These are phyloP conservation scores for Aechmea fasciata DNA, from an alignment of 176 grass and related monocot genomes.

Conservation along the genomic window DNA sequence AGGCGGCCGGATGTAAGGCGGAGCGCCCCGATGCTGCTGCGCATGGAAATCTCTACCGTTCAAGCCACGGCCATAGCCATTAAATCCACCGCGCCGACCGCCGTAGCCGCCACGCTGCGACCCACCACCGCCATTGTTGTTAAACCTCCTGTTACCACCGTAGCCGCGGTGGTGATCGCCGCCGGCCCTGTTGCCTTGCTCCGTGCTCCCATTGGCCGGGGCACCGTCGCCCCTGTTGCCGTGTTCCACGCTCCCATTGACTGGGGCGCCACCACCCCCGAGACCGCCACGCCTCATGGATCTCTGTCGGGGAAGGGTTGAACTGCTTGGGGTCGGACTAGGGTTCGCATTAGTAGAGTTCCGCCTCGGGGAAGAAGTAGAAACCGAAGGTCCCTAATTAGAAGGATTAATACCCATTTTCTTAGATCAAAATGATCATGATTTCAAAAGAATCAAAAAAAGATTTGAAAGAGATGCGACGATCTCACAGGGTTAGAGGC, in stretches of 20 bases:
- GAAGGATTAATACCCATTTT: not conserved
- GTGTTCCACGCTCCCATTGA: conserved; percentile 13
- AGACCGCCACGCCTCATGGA: conserved; percentile 14
- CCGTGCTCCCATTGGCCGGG: conserved; percentile 8
- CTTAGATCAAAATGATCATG: conserved; percentile 12
- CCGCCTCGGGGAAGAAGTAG: not conserved
- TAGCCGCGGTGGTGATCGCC: conserved; percentile 35
- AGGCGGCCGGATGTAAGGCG: conserved; percentile 39
- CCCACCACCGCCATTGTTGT: conserved; percentile 38
- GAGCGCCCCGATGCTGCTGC: conserved; percentile 41
- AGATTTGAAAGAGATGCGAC: conserved; percentile 11
- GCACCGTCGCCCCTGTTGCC: conserved; percentile 9
- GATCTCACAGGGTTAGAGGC: conserved; percentile 38
- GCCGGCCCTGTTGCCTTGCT: conserved; percentile 19
- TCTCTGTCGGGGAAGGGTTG: conserved; percentile 9
- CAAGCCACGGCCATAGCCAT: not conserved
- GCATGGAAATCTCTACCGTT: conserved; percentile 4
- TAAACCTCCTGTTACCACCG: conserved; percentile 54
- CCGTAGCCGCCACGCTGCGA: conserved; percentile 35
- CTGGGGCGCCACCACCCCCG: not conserved
- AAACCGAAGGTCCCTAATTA: conserved; percentile 1
- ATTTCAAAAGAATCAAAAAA: not conserved
- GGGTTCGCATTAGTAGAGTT: not conserved
- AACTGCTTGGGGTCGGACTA: not conserved
- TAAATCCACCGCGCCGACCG: conserved; percentile 28